phyloP scores from a whole-genome alignment of 2,329 filamentous ascomycete species.

The Talaromyces amestolkiae region DNA sequence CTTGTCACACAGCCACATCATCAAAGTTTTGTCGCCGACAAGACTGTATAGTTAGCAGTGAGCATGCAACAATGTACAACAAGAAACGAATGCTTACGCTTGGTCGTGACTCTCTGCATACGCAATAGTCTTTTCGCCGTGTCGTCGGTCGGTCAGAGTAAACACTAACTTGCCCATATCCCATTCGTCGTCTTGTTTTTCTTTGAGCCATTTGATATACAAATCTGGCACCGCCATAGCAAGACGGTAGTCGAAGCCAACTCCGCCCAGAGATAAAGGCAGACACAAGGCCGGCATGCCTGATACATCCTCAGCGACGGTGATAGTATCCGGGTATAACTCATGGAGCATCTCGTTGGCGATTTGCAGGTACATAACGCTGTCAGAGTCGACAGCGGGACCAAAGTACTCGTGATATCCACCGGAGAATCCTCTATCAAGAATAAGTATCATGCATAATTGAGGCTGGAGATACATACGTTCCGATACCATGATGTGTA shows the following conservation, averaged over 20 bases:
- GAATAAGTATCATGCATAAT: neutral
- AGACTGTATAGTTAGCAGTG: constrained; percentile 40
- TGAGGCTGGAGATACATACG: constrained; percentile 56
- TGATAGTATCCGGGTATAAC: constrained; percentile 85
- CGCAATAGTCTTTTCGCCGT: constrained; percentile 97
- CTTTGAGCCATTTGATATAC: constrained; percentile 98
- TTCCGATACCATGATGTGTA: constrained; percentile 91
- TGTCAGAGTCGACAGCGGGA: constrained; percentile 82
- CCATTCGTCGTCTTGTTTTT: constrained; percentile 87
- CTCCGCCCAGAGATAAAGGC: constrained; percentile 77
- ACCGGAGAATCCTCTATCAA: constrained; percentile 79
- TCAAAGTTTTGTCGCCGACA: constrained; percentile 92
- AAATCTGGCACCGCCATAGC: constrained; percentile 98
- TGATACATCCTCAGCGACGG: constrained; percentile 94
- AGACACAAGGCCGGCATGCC: constrained; percentile 98
- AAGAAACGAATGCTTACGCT: constrained; percentile 63
- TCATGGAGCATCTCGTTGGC: constrained; percentile 93
- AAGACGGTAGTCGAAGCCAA: constrained; percentile 95
- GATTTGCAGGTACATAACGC: constrained; percentile 90
- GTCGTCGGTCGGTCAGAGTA: constrained; percentile 86
- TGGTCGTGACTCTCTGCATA: constrained; percentile 98
- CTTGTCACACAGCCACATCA: constrained; percentile 98
- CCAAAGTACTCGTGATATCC: constrained; percentile 99
- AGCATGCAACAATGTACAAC: neutral
- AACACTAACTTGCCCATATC: constrained; percentile 80